Evolutionary conservation across 2,329 filamentous ascomycete genomes (phyloP), one percentile per base, ranked within the genome.

Genomic region (Alternaria tenuissima): DNA sequence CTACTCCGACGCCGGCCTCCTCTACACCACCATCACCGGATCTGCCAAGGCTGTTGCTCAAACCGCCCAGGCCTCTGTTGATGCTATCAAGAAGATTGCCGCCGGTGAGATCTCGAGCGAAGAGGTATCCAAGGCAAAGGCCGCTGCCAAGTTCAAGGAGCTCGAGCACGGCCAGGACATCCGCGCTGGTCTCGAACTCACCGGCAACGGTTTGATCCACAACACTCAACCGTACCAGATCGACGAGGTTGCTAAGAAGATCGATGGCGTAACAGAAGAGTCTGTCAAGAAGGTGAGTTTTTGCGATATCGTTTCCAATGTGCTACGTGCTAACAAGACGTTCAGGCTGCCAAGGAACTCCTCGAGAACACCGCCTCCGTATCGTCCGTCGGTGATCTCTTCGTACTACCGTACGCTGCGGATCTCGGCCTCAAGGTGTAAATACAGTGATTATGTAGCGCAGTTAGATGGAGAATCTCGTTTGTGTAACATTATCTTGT

Each of bases 391-490:
- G 95, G 95, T 80, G 95, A 99, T 79, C 87, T 99, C 73, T 91
- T 92, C 81, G 87, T 90, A 74, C 88, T 99, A 78, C 95, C 95
- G 59, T 99, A 90, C 78, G 95, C 93, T 69, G 92, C 94, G 82
- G 95, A 99, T 78, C 86, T 99, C 79, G 96, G 94, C 73, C 87
- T 99, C 78, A 92, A 90, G 80, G 93, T 97, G 87, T 99, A 96
- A 87, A 88, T 82, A 81, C 68, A 70, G 64, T 64, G 55, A 56
- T 62, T 52, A 65, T 61, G 66, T 63, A 63, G 66, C 59, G 63
- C 62, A 67, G 58, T 54, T 69, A 66, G 65, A 67, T 67, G 71
- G 61, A 69, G 69, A 74, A 76, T 71, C 62, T 73, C 65, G 63
- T 67, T 71, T 77, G 70, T 79, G 76, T 78, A 79, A 71, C 77